Base-by-base conservation (phyloP, 805 yeast species). In the Wickerhamomyces silvicola region DNA sequence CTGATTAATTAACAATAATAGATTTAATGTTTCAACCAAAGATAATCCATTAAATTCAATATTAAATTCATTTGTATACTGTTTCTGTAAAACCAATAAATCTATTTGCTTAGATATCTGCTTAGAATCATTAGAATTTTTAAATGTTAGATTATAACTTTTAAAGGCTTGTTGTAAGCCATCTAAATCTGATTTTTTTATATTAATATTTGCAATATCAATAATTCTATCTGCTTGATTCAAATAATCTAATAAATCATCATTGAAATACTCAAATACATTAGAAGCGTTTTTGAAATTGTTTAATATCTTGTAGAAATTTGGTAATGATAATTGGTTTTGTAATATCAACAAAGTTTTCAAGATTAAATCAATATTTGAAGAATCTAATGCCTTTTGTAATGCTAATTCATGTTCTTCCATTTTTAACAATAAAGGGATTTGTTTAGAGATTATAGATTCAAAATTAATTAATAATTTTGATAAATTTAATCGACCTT, bases 401-500 rank as follows among this genome's bases (percentile, higher is more conserved):
- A 87, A 53, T 0, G 95, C 95, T 27, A 72, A 52, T 35, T 74
- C 81, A 27, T 74, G 64, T 45, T 84, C 87, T 27, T 82, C 86
- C 67, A 84, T 78, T 15, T 72, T 75, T 16, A 86, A 52, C 22
- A 85, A 64, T 30, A 80, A 62, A 9, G 76, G 70, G 1, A 86
- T 71, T 40, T 81, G 82, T 35, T 72, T 68, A 6, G 66, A 60
- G 1, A 81, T 68, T 10, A 60, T 47, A 1, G 45, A 79, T 49
- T 92, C 97, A 37, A 76, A 56, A 30, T 76, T 69, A 10, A 83
- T 65, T n/a, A 92, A 55, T 27, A 69, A 61, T 33, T 79, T 73
- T 22, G 95, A 80, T 15, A 92, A 57, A 16, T 67, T 63, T 9
- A 70, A 53, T 18, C 97, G 64, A 1, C 97, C 97, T 55, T 90